Conservation (phyloP, 1,139 yeast genomes). For the Taphrina flavorubra region DNA sequence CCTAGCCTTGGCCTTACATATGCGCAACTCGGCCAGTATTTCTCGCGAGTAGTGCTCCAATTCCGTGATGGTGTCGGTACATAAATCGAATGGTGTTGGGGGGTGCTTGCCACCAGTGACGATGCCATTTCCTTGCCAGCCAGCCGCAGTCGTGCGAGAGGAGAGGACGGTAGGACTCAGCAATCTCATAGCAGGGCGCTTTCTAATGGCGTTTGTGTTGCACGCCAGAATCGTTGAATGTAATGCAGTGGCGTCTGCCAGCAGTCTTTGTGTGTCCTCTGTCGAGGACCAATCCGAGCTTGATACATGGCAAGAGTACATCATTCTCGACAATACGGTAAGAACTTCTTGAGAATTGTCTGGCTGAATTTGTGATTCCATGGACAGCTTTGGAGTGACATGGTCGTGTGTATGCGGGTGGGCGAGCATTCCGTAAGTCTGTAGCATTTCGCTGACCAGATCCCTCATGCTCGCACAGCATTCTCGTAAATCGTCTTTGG, state of each 20-base stretch:
- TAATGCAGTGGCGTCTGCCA: conserved; percentile 30
- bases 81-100: not conserved
- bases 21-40: conserved; percentile 38
- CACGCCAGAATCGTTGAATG: conserved; percentile 27
- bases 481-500: not conserved
- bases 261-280: conserved; percentile 28
- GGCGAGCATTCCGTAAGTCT: conserved; percentile 5
- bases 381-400: not conserved
- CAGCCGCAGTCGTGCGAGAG: conserved; percentile 41
- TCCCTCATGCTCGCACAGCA: conserved; percentile 5
- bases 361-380: not conserved
- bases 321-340: conserved; percentile 11
- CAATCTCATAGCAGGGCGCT: not conserved
- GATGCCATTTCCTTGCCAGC: conserved; percentile 45
- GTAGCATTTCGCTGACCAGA: conserved; percentile 13
- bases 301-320: conserved; percentile 37
- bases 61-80: conserved; percentile 10
- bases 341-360: not conserved
- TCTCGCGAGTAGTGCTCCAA: conserved; percentile 20
- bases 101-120: not conserved
- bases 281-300: conserved; percentile 35
- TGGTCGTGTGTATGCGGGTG: not conserved
- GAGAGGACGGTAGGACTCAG: conserved; percentile 40
- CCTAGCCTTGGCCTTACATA: conserved; percentile 9
- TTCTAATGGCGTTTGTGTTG: conserved; percentile 10